Evolutionary conservation across 2,329 filamentous ascomycete species (phyloP), one percentile per base, ranked within the genome.

Genomic region (Trichoderma arundinaceum): DNA sequence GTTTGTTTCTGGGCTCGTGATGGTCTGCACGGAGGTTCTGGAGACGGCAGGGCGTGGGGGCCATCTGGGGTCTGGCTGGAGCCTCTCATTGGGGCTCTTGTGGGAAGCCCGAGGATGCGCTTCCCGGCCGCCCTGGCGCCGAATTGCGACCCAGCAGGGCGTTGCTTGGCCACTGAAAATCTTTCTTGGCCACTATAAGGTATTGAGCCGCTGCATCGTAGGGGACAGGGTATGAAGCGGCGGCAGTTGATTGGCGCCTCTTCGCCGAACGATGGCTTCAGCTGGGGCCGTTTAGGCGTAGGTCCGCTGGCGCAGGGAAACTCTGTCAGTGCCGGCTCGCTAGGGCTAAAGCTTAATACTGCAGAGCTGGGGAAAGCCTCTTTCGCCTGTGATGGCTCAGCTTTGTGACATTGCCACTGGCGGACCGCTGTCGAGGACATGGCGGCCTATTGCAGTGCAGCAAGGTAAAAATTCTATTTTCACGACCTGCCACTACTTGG

Each of bases 51-150:
- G 35, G 38, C 22, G 48, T 49, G 48, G 59, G 38, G 59, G 38
- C 59, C 22, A 62, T 62, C 59, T 53, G 59, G 48, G 58, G 41
- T 64, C n/a, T 39, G 19, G 60, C 39, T 17, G 51, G 33, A 35
- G 49, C n/a, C 39, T 13, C 46, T 51, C 19, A 44, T 44, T 44
- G 43, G 43, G 15, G 43, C 22, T 28, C 22, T 28, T 28, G 22
- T 28, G 22, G 22, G 22, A 28, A 28, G 22, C 22, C 22, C 22
- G 22, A 28, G 22, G 22, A 28, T 28, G 22, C 22, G 22, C 22
- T 28, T 28, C 22, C 22, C 22, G 22, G 22, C 22, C 22, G 22
- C 22, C 22, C 22, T 28, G 22, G 60, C 49, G 9, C 46, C 46
- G 58, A 51, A 35, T 38, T 59, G 13, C 57, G 44, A 22, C 22